phyloP scores from a whole-genome alignment of 1,139 yeast genomes.

The Saccharomycopsis crataegensis region DNA sequence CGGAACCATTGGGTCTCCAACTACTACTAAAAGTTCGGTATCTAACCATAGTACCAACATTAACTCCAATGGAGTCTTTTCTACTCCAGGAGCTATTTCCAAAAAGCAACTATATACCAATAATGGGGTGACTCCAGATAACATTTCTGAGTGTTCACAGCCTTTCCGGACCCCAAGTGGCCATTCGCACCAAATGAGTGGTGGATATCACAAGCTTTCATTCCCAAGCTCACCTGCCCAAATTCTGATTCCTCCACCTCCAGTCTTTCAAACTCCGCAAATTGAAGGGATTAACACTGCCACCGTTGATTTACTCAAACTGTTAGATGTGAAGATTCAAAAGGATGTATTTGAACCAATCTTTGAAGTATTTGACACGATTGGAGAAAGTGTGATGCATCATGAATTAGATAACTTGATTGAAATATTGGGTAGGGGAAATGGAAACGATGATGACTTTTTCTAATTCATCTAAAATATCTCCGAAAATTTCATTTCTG shows the following conservation, averaged over 20 bases:
- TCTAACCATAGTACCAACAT: neutral
- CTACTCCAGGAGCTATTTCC: neutral
- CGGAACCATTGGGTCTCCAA: neutral
- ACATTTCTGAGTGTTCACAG: neutral
- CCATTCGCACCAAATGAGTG: neutral
- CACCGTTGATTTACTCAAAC: constrained; percentile 3
- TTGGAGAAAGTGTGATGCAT: constrained; percentile 1
- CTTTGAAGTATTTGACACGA: constrained; percentile 2
- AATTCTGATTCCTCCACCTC: neutral
- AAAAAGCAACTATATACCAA: neutral
- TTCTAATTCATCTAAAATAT: neutral
- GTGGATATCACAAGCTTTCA: neutral
- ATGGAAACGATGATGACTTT: neutral
- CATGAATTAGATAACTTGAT: constrained; percentile 3
- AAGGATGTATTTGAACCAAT: constrained; percentile 9
- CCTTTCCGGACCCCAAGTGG: neutral
- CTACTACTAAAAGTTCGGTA: constrained; percentile 1
- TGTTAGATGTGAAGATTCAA: constrained; percentile 2
- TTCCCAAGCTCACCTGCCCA: too few relatives aligned
- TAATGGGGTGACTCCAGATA: neutral
- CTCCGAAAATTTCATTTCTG: neutral
- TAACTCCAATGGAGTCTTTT: neutral
- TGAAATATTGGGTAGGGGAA: neutral
- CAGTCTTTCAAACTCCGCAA: neutral
- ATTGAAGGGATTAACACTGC: neutral